Evolutionary conservation across 768 basidiomycete species (phyloP), one percentile per base, ranked within the genome.

Genomic region (Leucocoprinus leucothites): DNA sequence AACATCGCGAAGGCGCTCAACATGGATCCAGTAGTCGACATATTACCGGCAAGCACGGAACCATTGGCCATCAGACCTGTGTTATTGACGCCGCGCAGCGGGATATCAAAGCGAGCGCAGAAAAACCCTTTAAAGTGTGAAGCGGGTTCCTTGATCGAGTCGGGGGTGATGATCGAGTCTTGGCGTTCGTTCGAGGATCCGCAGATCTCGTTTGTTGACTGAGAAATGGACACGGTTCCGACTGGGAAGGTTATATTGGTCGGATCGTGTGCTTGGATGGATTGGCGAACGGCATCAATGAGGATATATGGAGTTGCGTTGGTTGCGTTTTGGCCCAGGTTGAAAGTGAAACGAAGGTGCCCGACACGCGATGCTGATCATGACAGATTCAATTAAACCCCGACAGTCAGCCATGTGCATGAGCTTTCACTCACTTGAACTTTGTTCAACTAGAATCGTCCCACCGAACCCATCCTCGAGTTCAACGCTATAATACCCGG

Each of bases 341-440:
- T 67, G 69, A 89, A 91, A 0, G 83, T 84, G 67, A 89, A 89
- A 2, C 85, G 79, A 1, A 90, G 72, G 65, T 91, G 86, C 0
- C 86, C 88, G 2, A 87, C 86, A 5, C 85, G 80, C 3, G 89
- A 89, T 3, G 87, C 87, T 89, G 58, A 31, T 31, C 31, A 5
- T 11, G 11, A 41, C 38, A 26, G 8, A 28, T 18, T 14, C 11
- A 46, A 1, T 9, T 18, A 46, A 34, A 8, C 5, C 3, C 13
- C 11, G n/a, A 18, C 3, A 41, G 18, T 35, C 14, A 22, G 19
- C 48, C 34, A 40, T 26, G 46, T 7, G 7, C 26, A 24, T 40
- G 18, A 24, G 16, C 36, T 34, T 8, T 2, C 3, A 73, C 83
- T 42, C 55, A 87, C 87, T 82, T 24, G 84, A 80, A 62, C 77